phyloP scores from a whole-genome alignment of 495 filamentous ascomycete species.

The Xanthoparmelia taractica region DNA sequence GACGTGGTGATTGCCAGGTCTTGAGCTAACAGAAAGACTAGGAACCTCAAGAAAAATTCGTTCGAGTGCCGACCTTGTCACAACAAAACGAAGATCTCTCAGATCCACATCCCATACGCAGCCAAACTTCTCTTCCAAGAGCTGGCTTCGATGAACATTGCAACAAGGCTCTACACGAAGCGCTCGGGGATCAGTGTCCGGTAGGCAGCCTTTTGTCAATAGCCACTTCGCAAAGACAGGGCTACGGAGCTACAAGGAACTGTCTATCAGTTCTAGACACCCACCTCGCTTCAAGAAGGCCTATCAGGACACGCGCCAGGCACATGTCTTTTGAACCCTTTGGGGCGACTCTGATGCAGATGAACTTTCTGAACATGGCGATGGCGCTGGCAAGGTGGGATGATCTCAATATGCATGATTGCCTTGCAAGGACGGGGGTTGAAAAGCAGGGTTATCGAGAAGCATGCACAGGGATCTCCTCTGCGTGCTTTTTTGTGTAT shows the following conservation, averaged over 20 bases:
- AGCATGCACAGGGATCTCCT: neutral
- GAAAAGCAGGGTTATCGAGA: slow-evolving; percentile 1
- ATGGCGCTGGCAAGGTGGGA: slow-evolving; percentile 17
- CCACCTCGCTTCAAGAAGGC: slow-evolving; percentile 6
- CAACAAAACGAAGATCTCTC: slow-evolving; percentile 97
- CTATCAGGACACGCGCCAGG: slow-evolving; percentile 5
- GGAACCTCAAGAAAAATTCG: slow-evolving; percentile 86
- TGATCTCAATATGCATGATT: slow-evolving; percentile 16
- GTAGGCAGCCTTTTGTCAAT: slow-evolving; percentile 16
- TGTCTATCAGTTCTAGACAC: slow-evolving; percentile 1
- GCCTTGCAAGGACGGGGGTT: slow-evolving; percentile 8
- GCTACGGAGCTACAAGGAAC: neutral
- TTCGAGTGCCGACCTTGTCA: slow-evolving; percentile 96
- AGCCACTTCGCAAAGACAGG: neutral
- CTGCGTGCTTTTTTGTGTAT: neutral
- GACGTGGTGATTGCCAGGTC: neutral
- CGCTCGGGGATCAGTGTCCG: slow-evolving; percentile 64
- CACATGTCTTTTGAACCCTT: neutral
- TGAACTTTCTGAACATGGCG: slow-evolving; percentile 15
- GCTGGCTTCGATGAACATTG: slow-evolving; percentile 95
- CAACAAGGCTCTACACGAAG: slow-evolving; percentile 90
- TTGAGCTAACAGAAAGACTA: slow-evolving; percentile 36
- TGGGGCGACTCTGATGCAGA: neutral
- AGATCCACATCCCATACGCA: slow-evolving; percentile 94
- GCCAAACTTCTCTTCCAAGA: slow-evolving; percentile 99